Base-by-base conservation (phyloP, 495 filamentous ascomycete genomes). In the Haplographium delicatum region DNA sequence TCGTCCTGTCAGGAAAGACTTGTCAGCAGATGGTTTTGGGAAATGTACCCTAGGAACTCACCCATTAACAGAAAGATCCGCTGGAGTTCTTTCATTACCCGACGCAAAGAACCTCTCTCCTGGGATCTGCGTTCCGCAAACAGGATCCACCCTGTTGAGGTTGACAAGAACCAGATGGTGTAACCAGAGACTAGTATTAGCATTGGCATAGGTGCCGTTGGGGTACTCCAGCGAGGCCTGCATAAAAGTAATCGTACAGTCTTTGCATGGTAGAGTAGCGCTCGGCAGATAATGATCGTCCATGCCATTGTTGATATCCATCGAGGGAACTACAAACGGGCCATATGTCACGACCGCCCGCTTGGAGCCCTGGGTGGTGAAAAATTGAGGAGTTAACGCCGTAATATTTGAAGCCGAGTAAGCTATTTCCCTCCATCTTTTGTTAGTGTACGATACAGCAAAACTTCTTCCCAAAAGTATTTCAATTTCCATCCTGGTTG, bases 1-100 rank as follows among this genome's bases (percentile, higher is more conserved):
- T 20, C 4, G 62, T 64, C 9, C 61, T 64, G n/a, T n/a, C n/a
- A n/a, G n/a, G n/a, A 40, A 6, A 25, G 5, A 34, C 25, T 7
- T n/a, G 26, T 48, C 25, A 35, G 30, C 20, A 26, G 42, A 11
- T 11, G 31, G 0, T 25, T 15, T 15, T 19, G 6, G 23, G 10
- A 4, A 37, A 6, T 35, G 8, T 7, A 8, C n/a, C 2, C 5
- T 22, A 3, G 31, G 7, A 34, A n/a, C 34, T 27, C 19, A 40
- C 46, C 46, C 34, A 40, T 49, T 49, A 1, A 27, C 27, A 7
- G 18, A 49, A 7, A 49, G 2, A 15, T 27, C 27, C 10, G 15
- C 28, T 8, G 26, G 44, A n/a, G n/a, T 20, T 3, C 44, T 13
- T 30, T 47, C 44, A 28, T 47, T 47, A 5, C 44, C 44, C 10